Percentiles rank a stretch among this genome's conserved stretches.
phyloP scores from a whole-genome alignment of 2,329 filamentous ascomycete species.

The Teratosphaeria pseudoeucalypti region DNA sequence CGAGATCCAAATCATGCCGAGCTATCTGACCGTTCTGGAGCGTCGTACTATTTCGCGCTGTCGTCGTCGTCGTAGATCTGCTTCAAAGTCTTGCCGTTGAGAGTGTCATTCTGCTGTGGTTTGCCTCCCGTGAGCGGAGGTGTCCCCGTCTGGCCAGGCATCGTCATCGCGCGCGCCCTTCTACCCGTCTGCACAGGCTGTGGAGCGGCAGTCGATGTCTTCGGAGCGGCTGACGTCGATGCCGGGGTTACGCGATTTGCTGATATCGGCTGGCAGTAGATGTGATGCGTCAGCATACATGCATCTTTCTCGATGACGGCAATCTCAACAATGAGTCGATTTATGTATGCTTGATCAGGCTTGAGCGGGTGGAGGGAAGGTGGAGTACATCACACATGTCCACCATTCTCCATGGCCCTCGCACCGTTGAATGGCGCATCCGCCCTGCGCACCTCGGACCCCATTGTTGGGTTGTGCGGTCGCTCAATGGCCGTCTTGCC shows the following conservation, averaged over 20 bases:
- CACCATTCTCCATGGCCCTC: not conserved
- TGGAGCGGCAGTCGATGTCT: not conserved
- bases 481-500: not conserved
- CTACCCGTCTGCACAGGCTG: not conserved
- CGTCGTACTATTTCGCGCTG: not conserved
- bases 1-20: not conserved
- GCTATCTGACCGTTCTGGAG: not conserved
- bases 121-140: not conserved
- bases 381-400: not conserved
- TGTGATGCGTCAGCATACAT: not conserved
- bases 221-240: not conserved
- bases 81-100: not conserved
- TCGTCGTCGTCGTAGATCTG: not conserved
- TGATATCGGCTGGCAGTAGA: not conserved
- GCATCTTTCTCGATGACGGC: not conserved
- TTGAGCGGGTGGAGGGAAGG: not conserved
- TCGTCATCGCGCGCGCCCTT: not conserved
- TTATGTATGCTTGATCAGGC: not conserved
- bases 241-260: not conserved
- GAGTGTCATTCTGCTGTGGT: not conserved
- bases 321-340: not conserved
- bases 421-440: not conserved
- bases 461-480: not conserved
- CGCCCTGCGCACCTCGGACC: not conserved
- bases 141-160: not conserved